A percentile compares a stretch with the other conserved stretches of the same genome.
These are phyloP conservation scores for Yueomyces sp. DNA, from an alignment of 805 yeast species.

Conservation along the genomic window DNA sequence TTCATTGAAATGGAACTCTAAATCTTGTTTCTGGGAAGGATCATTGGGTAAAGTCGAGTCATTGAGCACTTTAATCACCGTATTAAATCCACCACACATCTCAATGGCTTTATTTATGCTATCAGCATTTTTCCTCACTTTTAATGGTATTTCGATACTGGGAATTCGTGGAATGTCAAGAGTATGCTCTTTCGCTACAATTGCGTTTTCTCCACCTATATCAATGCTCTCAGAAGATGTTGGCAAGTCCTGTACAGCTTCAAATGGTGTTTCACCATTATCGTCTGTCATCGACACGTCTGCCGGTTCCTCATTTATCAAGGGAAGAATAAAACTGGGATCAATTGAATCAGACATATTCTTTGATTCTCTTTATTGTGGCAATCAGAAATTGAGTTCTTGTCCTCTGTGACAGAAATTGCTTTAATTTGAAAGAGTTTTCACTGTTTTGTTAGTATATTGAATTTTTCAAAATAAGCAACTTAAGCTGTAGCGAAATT, in stretches of 20 bases:
- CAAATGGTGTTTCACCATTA: neutral
- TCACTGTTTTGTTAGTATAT: no score
- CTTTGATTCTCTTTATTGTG: neutral
- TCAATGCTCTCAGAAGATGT: neutral
- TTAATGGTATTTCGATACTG: constrained; percentile 67
- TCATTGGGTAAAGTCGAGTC: constrained; percentile 21
- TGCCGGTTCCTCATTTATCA: neutral
- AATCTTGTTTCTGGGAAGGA: constrained; percentile 14
- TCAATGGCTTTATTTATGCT: constrained; percentile 48
- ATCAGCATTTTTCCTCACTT: constrained; percentile 31
- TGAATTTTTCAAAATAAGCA: no score
- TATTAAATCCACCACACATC: constrained; percentile 52
- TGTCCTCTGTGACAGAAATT: no score
- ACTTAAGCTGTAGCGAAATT: no score
- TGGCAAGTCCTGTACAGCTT: no score
- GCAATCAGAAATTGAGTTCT: neutral
- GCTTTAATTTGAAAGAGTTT: no score
- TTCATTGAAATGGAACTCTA: constrained; percentile 25
- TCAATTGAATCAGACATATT: neutral
- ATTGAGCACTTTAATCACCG: constrained; percentile 5
- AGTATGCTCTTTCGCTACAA: constrained; percentile 39
- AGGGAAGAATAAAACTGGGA: neutral
- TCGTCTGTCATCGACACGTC: neutral
- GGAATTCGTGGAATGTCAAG: constrained; percentile 64
- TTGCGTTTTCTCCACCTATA: neutral